Evolutionary conservation across 306 rosid genomes (phyloP), one percentile per base, ranked within the genome.

Genomic region (Parietaria judaica): DNA sequence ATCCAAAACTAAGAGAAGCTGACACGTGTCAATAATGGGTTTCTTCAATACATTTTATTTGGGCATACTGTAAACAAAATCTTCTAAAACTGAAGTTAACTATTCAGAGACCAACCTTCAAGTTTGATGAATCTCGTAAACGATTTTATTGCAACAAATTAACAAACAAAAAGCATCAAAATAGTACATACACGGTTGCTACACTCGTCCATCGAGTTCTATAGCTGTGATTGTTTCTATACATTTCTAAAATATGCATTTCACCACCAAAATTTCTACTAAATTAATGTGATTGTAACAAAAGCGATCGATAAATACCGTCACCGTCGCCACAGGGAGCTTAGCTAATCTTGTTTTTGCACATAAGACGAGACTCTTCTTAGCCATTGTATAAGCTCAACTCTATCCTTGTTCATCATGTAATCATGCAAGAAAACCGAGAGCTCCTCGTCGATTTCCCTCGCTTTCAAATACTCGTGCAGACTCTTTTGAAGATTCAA

Each of bases 361-460:
- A 91, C 72, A 73, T 73, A 80, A 46, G 71, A 72, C 70, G 80
- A 68, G 75, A 88, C 86, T 12, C 65, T 71, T 60, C 60, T 76
- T 77, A 91, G 55, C 89, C 91, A 91, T 46, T 65, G 67, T 50
- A 88, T 65, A 74, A 85, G 88, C 70, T 88, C 98, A 75, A 70
- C 72, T 69, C 81, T 85, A 65, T 85, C 92, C 79, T 91, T 92
- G 86, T 88, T 88, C 88, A 65, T 70, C 86, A 88, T 80, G 69
- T 69, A 88, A 14, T 82, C 72, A 60, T 84, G 94, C 80, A 92
- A 79, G 78, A 92, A 92, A 60, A 12, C 47, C 50, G 81, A 72
- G 16, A 88, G 95, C 43, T 82, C 88, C 63, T 77, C 66, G 64
- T 83, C 76, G 66, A 91, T 70, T 49, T 94, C 95, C 53, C 96